Percentiles rank a stretch among this genome's conserved stretches.
Evolutionary conservation across 164 flowering plant species (phyloP).

Genomic region (Platanus orientalis): DNA sequence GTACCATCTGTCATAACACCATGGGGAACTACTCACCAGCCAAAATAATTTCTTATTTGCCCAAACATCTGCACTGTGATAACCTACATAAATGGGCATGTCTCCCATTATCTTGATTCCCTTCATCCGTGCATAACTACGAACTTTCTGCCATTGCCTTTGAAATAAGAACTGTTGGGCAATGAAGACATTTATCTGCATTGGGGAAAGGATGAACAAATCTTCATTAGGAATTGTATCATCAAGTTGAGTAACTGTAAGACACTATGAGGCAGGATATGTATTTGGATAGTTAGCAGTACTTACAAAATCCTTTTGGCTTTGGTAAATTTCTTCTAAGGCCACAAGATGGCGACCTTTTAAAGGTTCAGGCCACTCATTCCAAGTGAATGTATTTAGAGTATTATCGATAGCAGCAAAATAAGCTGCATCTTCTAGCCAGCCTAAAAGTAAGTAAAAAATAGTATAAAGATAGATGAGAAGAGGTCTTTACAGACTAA

Average conservation of each 20-base stretch:
- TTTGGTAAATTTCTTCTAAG: constrained; percentile 72
- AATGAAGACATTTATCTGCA: constrained; percentile 74
- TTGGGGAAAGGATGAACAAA: constrained; percentile 9
- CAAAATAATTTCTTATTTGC: constrained; percentile 83
- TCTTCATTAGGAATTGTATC: constrained; percentile 2
- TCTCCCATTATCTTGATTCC: constrained; percentile 95
- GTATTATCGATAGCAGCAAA: constrained; percentile 85
- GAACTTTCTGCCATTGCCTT: constrained; percentile 95
- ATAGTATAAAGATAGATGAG: background rate
- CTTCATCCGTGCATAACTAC: constrained; percentile 59
- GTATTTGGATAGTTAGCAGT: background rate
- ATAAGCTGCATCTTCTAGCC: constrained; percentile 97
- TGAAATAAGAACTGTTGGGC: constrained; percentile 94
- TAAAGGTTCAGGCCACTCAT: constrained; percentile 91
- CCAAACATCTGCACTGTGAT: constrained; percentile 99
- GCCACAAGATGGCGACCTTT: constrained; percentile 81
- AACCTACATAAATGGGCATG: constrained; percentile 98
- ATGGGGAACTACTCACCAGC: constrained; percentile 51
- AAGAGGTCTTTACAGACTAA: background rate
- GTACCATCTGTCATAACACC: background rate
- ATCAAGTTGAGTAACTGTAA: background rate
- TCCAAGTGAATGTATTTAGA: constrained; percentile 65
- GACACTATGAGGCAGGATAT: background rate
- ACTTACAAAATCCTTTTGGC: constrained; percentile 70
- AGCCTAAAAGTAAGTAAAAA: constrained; percentile 43